Evolutionary conservation across 2,329 filamentous ascomycete species (phyloP), one percentile per base, ranked within the genome.

Genomic region (Magnaporthales sp.): DNA sequence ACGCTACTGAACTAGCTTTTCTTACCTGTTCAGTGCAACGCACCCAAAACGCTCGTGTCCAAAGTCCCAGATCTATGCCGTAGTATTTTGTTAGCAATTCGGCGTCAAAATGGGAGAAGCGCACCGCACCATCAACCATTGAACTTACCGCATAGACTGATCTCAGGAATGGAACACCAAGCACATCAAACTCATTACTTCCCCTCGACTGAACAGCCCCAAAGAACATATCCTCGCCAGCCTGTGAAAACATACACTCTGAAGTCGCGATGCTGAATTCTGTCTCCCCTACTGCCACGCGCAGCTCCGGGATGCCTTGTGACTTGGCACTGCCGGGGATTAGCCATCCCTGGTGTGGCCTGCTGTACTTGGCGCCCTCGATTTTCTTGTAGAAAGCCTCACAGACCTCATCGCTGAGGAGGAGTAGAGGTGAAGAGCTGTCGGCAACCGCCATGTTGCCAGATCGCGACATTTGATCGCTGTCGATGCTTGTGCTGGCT

Each of bases 381-480:
- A 92, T 91, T 32, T 83, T 78, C 64, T 78, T 79, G 75, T 92
- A 92, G 69, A 92, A 81, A 2, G 83, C 83, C 67, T 87, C 77
- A 73, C 85, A 88, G 13, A 85, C 81, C 1, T 76, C 73, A 72
- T 92, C 89, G 56, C 84, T 83, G 62, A 91, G 80, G 32, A 92
- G 80, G 1, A 84, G 84, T 64, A 92, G 81, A 0, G 89, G 89
- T 31, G 89, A 91, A 66, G 89, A 89, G 0, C 89, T 92, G 74
- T 92, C 90, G 38, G 84, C 86, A 70, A 92, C 91, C 62, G 89
- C 88, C 31, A 79, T 87, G 76, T 91, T 91, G 63, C 80, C 81
- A 29, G 64, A 13, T 9, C 54, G 64, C 3, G 77, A 73, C 10
- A 83, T 80, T 1, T 76, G 63, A 68, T 83, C 79, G 67, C 85